Base-by-base conservation (phyloP, 2,329 filamentous ascomycete species). In the Ceratocystis cacaofunesta region DNA sequence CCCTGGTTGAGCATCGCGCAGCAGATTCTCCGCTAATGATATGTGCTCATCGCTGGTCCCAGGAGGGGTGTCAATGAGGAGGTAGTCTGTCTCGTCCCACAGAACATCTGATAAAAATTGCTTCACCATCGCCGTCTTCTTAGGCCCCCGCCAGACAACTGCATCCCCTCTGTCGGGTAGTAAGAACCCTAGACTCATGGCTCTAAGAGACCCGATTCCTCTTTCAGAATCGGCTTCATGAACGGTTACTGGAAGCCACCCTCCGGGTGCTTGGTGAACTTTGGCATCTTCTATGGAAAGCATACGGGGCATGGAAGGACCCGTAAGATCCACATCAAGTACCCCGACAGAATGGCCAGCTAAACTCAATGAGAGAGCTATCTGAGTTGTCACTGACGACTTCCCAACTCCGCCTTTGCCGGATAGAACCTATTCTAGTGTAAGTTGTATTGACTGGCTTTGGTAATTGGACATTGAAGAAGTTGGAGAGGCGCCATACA, bases 391-490 rank as follows among this genome's bases (percentile, higher is more conserved):
- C n/a, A 96, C 86, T 63, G 91, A 96, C 55, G 92, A 97, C 79
- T 99, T 99, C 67, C 94, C 94, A 22, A 99, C 94, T 70, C 94
- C 94, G 72, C 94, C 94, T 82, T 99, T 99, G 71, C 94, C 94
- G 12, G 94, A 97, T 61, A 99, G 87, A 68, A 92, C 82, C 82
- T 85, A 22, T 58, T 65, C n/a, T 48, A 44, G 44, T 48, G 48
- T 67, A 65, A 62, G 61, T 63, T 41, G 12, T 41, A 41, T 41
- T 41, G 36, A 12, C 36, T 41, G 36, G 36, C 36, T 41, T 41
- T 41, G 15, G 36, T 5, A 41, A 15, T 5, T 41, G 12, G 36
- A 19, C 28, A 32, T 58, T 55, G 22, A 48, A 50, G 25, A 10
- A n/a, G 5, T 36, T 28, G 2, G 3, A 55, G 62, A 41, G 6